These are phyloP conservation scores for Fusarium sacchari DNA, from an alignment of 2,329 filamentous ascomycete genomes.

Conservation along the genomic window DNA sequence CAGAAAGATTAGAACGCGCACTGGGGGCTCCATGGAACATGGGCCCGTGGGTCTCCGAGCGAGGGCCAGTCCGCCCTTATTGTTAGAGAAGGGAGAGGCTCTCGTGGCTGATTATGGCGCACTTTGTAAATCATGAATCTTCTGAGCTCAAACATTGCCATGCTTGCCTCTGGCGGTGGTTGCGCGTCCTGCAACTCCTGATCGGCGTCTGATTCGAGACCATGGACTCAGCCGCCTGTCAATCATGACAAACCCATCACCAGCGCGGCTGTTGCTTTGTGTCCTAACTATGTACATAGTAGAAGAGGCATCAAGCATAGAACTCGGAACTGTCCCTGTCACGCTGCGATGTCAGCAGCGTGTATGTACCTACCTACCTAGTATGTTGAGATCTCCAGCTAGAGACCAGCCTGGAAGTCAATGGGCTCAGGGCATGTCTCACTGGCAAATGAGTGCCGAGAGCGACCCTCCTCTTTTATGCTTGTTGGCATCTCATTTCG, in stretches of 20 bases:
- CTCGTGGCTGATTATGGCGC: slow-evolving; percentile 17
- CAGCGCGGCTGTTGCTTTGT: slow-evolving; percentile 18
- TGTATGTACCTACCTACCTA: not conserved
- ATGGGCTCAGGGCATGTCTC: slow-evolving; percentile 1
- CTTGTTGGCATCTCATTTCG: slow-evolving; percentile 20
- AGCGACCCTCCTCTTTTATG: slow-evolving; percentile 28
- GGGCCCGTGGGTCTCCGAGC: slow-evolving; percentile 34
- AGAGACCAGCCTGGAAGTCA: slow-evolving; percentile 16
- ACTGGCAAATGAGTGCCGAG: slow-evolving; percentile 33
- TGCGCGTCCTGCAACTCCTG: slow-evolving; percentile 43
- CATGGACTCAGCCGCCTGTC: slow-evolving; percentile 16
- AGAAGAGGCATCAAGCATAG: not conserved
- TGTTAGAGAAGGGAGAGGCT: slow-evolving; percentile 35
- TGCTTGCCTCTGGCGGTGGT: slow-evolving; percentile 23
- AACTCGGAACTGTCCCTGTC: slow-evolving; percentile 26
- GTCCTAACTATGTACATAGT: too few species aligned
- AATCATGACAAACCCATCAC: slow-evolving; percentile 8
- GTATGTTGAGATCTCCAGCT: not conserved
- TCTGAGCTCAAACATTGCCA: slow-evolving; percentile 18
- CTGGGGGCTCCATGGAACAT: slow-evolving; percentile 17
- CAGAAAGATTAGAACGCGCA: slow-evolving; percentile 22
- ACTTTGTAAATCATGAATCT: slow-evolving; percentile 17
- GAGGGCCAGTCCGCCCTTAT: slow-evolving; percentile 36
- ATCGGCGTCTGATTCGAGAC: slow-evolving; percentile 26
- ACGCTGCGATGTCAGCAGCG: not conserved